phyloP scores from a whole-genome alignment of 495 filamentous ascomycete genomes.

The Xeromyces bisporus region DNA sequence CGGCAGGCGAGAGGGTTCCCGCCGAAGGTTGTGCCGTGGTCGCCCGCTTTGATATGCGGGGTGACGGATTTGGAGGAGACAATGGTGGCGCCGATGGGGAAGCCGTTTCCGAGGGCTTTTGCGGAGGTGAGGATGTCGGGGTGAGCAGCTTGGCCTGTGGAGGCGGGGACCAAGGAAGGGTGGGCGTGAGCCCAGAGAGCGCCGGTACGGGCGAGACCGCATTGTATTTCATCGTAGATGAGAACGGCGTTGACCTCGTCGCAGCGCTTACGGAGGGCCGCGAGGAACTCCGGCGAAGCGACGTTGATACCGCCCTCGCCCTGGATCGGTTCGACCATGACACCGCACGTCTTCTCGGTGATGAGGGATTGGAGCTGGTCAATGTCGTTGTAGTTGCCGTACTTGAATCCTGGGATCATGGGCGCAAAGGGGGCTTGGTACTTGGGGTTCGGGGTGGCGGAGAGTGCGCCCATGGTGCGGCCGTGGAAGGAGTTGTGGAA shows the following conservation, averaged over 20 bases:
- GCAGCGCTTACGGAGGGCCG: slow-evolving; percentile 61
- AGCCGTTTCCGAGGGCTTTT: slow-evolving; percentile 92
- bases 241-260: slow-evolving; percentile 75
- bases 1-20: slow-evolving; percentile 83
- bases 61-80: slow-evolving; percentile 56
- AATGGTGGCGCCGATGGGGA: slow-evolving; percentile 84
- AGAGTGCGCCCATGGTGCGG: slow-evolving; percentile 81
- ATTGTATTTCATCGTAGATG: slow-evolving; percentile 95
- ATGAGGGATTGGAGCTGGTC: slow-evolving; percentile 51
- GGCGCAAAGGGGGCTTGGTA: slow-evolving; percentile 90
- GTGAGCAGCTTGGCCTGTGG: slow-evolving; percentile 45
- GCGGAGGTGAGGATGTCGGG: slow-evolving; percentile 88
- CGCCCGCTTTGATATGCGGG: slow-evolving; percentile 73
- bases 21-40: slow-evolving; percentile 95
- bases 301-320: slow-evolving; percentile 88
- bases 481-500: slow-evolving; percentile 91
- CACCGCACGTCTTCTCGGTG: slow-evolving; percentile 73
- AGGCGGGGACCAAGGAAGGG: slow-evolving; percentile 29
- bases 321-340: slow-evolving; percentile 96
- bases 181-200: slow-evolving; percentile 76
- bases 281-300: slow-evolving; percentile 64
- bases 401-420: slow-evolving; percentile 85
- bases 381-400: slow-evolving; percentile 73
- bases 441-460: slow-evolving; percentile 94
- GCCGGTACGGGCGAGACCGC: slow-evolving; percentile 75